These are phyloP conservation scores for Pseudogymnoascus sp. DNA, from an alignment of 2,329 filamentous ascomycete genomes.

Conservation along the genomic window DNA sequence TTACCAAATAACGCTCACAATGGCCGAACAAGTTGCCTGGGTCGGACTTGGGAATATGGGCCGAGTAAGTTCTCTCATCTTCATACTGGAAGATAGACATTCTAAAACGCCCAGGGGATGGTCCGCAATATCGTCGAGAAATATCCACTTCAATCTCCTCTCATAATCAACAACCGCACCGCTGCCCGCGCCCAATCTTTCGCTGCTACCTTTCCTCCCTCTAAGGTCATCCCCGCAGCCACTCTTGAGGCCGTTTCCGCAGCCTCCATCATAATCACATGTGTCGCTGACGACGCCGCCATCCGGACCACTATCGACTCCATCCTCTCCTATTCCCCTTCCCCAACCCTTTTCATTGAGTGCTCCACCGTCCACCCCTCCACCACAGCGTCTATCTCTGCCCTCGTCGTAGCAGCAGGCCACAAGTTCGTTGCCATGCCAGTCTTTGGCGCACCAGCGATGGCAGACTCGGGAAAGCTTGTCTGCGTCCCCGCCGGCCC, in stretches of 20 bases:
- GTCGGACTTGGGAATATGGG: slow-evolving; percentile 87
- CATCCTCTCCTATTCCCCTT: slow-evolving; percentile 49
- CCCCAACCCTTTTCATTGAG: slow-evolving; percentile 74
- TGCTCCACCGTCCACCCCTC: slow-evolving; percentile 85
- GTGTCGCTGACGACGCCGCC: slow-evolving; percentile 70
- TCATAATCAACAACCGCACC: slow-evolving; percentile 78
- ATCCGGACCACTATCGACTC: slow-evolving; percentile 55
- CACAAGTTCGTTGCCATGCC: slow-evolving; percentile 70
- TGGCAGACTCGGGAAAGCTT: slow-evolving; percentile 64
- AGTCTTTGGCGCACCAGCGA: slow-evolving; percentile 65
- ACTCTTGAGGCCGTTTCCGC: slow-evolving; percentile 59
- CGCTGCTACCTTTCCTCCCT: slow-evolving; percentile 49
- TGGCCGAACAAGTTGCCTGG: slow-evolving; percentile 62
- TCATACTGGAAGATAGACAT: background rate
- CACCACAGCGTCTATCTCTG: slow-evolving; percentile 60
- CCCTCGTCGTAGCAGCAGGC: slow-evolving; percentile 49
- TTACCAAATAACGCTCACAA: slow-evolving; percentile 24
- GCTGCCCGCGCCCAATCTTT: slow-evolving; percentile 57
- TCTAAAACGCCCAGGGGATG: slow-evolving; percentile 57
- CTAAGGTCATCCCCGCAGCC: slow-evolving; percentile 56
- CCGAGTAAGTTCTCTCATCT: slow-evolving; percentile 45
- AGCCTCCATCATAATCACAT: slow-evolving; percentile 76
- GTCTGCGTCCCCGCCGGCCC: slow-evolving; percentile 68
- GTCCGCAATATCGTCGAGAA: slow-evolving; percentile 76
- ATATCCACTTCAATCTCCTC: slow-evolving; percentile 59